A percentile compares a stretch with the other conserved stretches of the same genome.
Evolutionary conservation across 257 asterid genomes (phyloP).

Genomic region (Cynanchum wilfordii): DNA sequence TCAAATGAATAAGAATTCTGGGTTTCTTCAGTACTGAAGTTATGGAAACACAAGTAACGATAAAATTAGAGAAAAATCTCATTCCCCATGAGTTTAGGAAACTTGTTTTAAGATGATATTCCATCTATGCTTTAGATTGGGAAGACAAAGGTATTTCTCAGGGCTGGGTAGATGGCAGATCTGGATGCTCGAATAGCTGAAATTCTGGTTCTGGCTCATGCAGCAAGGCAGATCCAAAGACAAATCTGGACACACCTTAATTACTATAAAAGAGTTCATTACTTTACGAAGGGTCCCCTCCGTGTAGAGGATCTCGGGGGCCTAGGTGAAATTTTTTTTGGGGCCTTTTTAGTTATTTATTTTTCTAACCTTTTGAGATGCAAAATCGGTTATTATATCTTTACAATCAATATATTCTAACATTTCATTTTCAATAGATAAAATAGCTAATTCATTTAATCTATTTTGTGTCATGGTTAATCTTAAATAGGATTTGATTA

Average conservation of each 20-base stretch:
- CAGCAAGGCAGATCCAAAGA: slow-evolving; percentile 78
- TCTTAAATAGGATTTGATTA: too few relatives aligned
- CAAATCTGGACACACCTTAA: slow-evolving; percentile 73
- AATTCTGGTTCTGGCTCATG: slow-evolving; percentile 71
- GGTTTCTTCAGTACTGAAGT: too few relatives aligned
- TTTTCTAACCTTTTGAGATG: too few relatives aligned
- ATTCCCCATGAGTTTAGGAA: slow-evolving; percentile 11
- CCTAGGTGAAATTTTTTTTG: slow-evolving; percentile 25
- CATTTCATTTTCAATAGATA: too few relatives aligned
- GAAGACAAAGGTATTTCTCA: slow-evolving; percentile 83
- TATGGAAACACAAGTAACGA: not conserved
- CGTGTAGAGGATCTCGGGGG: too few relatives aligned
- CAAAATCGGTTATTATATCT: too few relatives aligned
- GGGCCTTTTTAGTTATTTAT: too few relatives aligned
- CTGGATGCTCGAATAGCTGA: slow-evolving; percentile 90
- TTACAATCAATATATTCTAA: too few relatives aligned
- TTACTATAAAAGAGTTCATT: slow-evolving; percentile 68
- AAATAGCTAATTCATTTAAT: too few relatives aligned
- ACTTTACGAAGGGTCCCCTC: slow-evolving; percentile 56
- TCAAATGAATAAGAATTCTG: too few relatives aligned
- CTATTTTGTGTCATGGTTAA: too few relatives aligned
- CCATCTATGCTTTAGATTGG: slow-evolving; percentile 53
- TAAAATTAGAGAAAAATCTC: slow-evolving; percentile 12
- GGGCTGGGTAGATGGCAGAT: slow-evolving; percentile 99
- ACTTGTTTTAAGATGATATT: not conserved